A percentile compares a stretch with the other conserved stretches of the same genome.
Conservation (phyloP, 495 filamentous ascomycete genomes). For the Aspergillus ellipticus region DNA sequence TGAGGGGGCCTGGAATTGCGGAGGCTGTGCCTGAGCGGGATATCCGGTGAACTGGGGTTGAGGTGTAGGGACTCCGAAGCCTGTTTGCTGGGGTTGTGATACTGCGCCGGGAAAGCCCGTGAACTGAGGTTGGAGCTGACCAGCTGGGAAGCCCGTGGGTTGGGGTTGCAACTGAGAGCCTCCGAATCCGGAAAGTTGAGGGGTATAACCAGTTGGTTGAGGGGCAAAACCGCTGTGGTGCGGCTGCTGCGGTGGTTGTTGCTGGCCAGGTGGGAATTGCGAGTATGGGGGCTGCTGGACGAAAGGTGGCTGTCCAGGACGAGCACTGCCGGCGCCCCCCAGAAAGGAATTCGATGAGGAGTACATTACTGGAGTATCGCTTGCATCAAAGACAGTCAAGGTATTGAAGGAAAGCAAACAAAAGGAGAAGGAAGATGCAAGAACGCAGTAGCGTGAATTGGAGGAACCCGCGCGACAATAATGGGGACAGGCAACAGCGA, state of each 20-base stretch:
- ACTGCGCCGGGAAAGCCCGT: constrained; percentile 50
- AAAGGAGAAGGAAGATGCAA: constrained; percentile 17
- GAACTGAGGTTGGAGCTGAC: constrained; percentile 60
- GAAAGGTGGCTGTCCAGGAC: constrained; percentile 60
- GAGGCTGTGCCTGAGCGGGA: constrained; percentile 36
- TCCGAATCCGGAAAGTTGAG: constrained; percentile 52
- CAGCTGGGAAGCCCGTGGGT: constrained; percentile 55
- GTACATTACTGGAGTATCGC: constrained; percentile 60
- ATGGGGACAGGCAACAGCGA: neutral
- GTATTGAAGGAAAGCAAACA: constrained; percentile 19
- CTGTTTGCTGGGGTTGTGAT: constrained; percentile 45
- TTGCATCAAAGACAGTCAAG: constrained; percentile 24
- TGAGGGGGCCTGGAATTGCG: constrained; percentile 48
- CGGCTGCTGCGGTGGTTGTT: constrained; percentile 56
- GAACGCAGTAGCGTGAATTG: constrained; percentile 13
- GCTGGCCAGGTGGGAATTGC: constrained; percentile 47
- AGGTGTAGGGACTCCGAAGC: constrained; percentile 40
- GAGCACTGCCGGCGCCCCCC: constrained; percentile 69
- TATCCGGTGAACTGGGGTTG: constrained; percentile 42
- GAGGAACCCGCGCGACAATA: neutral
- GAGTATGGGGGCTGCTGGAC: constrained; percentile 46
- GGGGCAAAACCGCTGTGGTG: constrained; percentile 50
- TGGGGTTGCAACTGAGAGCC: constrained; percentile 49
- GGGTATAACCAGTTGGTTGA: constrained; percentile 52
- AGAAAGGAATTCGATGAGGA: constrained; percentile 82